These are phyloP conservation scores for Gelatoporia subvermispora DNA, from an alignment of 768 basidiomycete genomes.

Conservation along the genomic window DNA sequence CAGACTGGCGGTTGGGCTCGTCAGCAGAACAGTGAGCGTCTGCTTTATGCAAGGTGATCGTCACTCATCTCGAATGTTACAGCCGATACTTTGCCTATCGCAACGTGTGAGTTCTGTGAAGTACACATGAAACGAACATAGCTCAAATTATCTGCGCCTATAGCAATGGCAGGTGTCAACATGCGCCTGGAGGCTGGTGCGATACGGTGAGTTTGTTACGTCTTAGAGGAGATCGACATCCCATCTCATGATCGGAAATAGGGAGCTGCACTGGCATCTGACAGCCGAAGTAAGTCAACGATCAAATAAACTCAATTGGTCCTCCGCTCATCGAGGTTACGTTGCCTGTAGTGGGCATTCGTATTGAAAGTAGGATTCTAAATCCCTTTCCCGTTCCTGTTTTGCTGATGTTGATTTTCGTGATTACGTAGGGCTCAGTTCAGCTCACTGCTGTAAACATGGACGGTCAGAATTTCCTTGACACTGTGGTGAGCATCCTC, in stretches of 20 bases:
- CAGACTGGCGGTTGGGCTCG: conserved; percentile 62
- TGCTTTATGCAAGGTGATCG: background rate
- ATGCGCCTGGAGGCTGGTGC: conserved; percentile 31
- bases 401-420: background rate
- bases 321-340: background rate
- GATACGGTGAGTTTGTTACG: conserved; percentile 17
- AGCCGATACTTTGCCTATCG: conserved; percentile 36
- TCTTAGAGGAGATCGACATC: background rate
- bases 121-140: no score
- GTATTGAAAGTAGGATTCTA: conserved; percentile 22
- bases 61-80: background rate
- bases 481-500: conserved; percentile 35
- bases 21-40: conserved; percentile 45
- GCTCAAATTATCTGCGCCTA: no score
- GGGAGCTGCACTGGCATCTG: conserved; percentile 30
- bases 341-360: conserved; percentile 20
- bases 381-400: background rate
- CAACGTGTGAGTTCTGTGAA: conserved; percentile 21
- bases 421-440: conserved; percentile 3
- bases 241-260: background rate
- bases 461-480: conserved; percentile 43
- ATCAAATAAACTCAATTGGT: background rate
- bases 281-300: conserved; percentile 16
- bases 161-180: conserved; percentile 27
- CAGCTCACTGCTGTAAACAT: conserved; percentile 43